A percentile compares a stretch with the other conserved stretches of the same genome.
Conservation (phyloP, 176 grass and related monocot genomes). For the Paspalum notatum region DNA sequence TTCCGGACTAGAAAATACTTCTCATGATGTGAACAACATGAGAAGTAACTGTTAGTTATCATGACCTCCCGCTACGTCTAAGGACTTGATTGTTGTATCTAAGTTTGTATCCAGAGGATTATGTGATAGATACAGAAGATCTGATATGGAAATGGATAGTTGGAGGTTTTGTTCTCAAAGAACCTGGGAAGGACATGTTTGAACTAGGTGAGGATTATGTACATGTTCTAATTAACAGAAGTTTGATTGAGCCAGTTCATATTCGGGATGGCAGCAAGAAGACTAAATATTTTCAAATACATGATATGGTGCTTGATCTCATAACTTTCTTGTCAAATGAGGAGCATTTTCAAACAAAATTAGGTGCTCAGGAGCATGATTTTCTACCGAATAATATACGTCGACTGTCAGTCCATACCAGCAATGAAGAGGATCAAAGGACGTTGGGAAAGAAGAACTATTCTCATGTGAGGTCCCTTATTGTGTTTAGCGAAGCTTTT, state of each 20-base stretch:
- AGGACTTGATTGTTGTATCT: no score
- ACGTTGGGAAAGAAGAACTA: background rate
- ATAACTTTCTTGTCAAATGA: constrained; percentile 21
- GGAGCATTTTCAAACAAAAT: constrained; percentile 12
- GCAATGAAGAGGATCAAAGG: background rate
- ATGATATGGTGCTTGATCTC: constrained; percentile 42
- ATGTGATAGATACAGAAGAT: no score
- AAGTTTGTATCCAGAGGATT: no score
- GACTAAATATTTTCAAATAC: background rate
- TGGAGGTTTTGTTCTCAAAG: background rate
- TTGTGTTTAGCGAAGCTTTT: rapidly evolving
- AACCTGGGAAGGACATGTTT: background rate
- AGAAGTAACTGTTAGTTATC: background rate
- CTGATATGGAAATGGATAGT: constrained; percentile 11
- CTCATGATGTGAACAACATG: background rate
- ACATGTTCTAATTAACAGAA: background rate
- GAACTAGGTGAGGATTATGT: background rate
- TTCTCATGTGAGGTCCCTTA: constrained; percentile 19
- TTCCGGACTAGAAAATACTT: background rate
- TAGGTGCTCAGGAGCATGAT: background rate
- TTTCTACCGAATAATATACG: background rate
- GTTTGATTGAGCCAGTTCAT: background rate
- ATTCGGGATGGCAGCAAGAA: rapidly evolving
- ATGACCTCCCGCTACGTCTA: no score
- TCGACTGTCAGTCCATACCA: background rate